Percentiles rank a stretch among this genome's conserved stretches.
phyloP scores from a whole-genome alignment of 2,329 filamentous ascomycete genomes.

The Pseudogymnoascus sp. region DNA sequence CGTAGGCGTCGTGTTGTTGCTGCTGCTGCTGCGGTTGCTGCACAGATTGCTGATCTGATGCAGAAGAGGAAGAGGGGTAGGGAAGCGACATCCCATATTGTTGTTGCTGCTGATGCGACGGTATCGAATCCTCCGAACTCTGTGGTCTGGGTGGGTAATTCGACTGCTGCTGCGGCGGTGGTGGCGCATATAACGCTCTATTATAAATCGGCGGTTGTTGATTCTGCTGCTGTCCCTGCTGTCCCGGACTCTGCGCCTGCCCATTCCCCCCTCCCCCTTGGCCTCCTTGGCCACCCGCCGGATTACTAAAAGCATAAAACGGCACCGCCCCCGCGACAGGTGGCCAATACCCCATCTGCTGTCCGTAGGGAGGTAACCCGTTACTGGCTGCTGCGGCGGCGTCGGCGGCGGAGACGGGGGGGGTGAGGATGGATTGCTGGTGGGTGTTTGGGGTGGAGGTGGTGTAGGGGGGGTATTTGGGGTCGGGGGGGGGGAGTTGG shows the following conservation, averaged over 20 bases:
- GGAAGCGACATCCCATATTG: not conserved
- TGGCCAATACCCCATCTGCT: conserved; percentile 33
- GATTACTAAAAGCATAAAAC: not conserved
- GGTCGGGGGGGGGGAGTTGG: conserved; percentile 56
- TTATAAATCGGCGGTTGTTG: not conserved
- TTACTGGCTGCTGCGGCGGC: conserved; percentile 36
- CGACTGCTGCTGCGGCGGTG: not conserved
- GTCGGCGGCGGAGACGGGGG: conserved; percentile 38
- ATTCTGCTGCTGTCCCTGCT: not conserved
- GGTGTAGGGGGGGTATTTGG: conserved; percentile 46
- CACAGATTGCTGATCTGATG: not conserved
- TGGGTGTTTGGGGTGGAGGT: conserved; percentile 36
- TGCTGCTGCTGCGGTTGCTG: not conserved
- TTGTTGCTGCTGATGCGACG: not conserved
- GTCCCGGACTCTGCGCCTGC: not conserved
- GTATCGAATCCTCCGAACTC: not conserved
- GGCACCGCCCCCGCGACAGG: not conserved
- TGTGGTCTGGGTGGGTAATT: not conserved
- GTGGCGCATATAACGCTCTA: not conserved
- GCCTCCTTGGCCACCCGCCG: not conserved
- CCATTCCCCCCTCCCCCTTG: not conserved
- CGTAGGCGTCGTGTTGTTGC: conserved; percentile 39
- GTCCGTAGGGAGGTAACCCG: conserved; percentile 44
- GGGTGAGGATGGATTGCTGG: conserved; percentile 34
- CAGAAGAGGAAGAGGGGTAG: not conserved